These are phyloP conservation scores for Delitschia confertaspora DNA, from an alignment of 495 filamentous ascomycete genomes.

Conservation along the genomic window DNA sequence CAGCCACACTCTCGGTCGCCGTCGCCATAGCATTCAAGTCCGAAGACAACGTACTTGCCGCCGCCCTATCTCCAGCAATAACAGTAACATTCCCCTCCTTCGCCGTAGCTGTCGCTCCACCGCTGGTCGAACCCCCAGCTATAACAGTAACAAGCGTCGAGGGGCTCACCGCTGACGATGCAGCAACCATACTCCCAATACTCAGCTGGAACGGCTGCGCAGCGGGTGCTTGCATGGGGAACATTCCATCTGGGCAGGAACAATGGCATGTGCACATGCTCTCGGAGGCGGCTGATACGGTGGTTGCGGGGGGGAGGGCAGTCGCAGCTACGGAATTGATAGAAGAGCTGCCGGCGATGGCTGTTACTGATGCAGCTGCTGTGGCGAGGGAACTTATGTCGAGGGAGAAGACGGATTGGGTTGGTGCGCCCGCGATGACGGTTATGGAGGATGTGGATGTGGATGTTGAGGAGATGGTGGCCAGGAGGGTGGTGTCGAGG, in stretches of 20 bases:
- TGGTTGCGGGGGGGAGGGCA: not conserved
- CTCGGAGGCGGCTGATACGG: not conserved
- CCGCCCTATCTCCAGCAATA: no score
- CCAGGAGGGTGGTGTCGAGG: no score
- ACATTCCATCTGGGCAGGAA: slow-evolving; percentile 9
- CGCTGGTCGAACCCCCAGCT: slow-evolving; percentile 3
- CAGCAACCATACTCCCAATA: slow-evolving; percentile 7
- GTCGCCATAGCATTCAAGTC: no score
- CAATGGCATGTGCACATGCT: slow-evolving; percentile 18
- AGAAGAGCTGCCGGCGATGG: not conserved
- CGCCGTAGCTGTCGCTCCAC: no score
- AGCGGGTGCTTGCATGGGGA: slow-evolving; percentile 13
- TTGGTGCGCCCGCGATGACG: not conserved
- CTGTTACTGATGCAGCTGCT: not conserved
- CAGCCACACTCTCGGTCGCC: no score
- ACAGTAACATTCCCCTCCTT: no score
- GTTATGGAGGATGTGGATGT: not conserved
- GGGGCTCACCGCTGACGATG: not conserved
- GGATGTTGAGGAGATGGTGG: not conserved
- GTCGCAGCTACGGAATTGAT: slow-evolving; percentile 9
- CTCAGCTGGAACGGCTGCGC: slow-evolving; percentile 19
- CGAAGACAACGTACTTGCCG: no score
- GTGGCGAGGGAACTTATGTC: not conserved
- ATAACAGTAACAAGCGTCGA: slow-evolving; percentile 14
- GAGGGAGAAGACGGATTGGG: not conserved